Conservation (phyloP, 2,329 filamentous ascomycete species). For the Nannizziopsis barbatae region DNA sequence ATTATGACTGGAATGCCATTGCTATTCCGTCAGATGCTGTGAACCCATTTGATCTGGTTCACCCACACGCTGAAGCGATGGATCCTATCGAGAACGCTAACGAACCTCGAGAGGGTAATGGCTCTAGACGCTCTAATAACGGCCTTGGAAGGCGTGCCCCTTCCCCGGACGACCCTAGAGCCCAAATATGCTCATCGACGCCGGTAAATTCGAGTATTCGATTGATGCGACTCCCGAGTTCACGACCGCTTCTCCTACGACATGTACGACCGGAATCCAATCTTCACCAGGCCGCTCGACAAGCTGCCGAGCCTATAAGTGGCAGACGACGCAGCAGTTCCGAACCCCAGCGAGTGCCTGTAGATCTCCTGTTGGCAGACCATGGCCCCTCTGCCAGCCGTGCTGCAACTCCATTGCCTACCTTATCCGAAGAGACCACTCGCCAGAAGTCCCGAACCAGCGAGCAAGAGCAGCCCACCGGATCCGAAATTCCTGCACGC, state of each 20-base stretch:
- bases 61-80: slow-evolving; percentile 18
- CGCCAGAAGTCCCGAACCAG: slow-evolving; percentile 15
- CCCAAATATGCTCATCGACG: not conserved
- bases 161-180: not conserved
- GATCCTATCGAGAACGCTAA: slow-evolving; percentile 29
- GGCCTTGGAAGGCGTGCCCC: not conserved
- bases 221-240: slow-evolving; percentile 15
- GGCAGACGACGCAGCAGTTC: slow-evolving; percentile 33
- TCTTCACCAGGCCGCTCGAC: slow-evolving; percentile 3
- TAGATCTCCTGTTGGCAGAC: slow-evolving; percentile 21
- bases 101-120: not conserved
- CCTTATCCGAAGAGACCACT: slow-evolving; percentile 27
- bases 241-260: slow-evolving; percentile 14
- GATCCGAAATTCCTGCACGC: not conserved
- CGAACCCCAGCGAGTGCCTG: slow-evolving; percentile 29
- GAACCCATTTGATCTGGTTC: no score
- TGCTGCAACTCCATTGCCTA: slow-evolving; percentile 20
- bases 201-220: slow-evolving; percentile 3
- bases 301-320: slow-evolving; percentile 21
- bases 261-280: slow-evolving; percentile 9
- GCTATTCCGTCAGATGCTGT: not conserved
- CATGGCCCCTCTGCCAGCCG: slow-evolving; percentile 19
- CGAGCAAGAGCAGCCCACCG: not conserved
- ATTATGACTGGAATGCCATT: not conserved
- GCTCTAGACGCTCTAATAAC: not conserved